Evolutionary conservation across 768 basidiomycete species (phyloP).

Genomic region (Podaxis rugospora): DNA sequence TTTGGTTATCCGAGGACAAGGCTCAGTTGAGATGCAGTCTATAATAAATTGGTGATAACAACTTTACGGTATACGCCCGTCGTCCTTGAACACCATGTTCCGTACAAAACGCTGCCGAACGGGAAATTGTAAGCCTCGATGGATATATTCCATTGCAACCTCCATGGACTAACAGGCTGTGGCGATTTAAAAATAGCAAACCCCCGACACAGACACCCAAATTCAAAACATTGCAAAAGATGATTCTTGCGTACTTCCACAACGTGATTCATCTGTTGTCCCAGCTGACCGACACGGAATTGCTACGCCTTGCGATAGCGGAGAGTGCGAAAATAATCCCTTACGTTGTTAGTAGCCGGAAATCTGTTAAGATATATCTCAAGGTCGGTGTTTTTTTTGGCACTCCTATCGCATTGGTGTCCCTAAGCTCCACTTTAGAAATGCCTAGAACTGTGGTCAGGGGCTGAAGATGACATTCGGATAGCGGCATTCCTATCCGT

Average conservation of each 20-base stretch:
- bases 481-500: constrained; percentile 86
- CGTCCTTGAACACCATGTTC: constrained; percentile 81
- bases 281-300: constrained; percentile 66
- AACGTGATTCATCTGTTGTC: constrained; percentile 78
- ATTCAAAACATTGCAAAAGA: constrained; percentile 79
- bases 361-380: constrained; percentile 79
- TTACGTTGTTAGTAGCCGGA: constrained; percentile 80
- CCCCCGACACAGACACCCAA: constrained; percentile 76
- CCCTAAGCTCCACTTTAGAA: constrained; percentile 39
- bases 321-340: constrained; percentile 91
- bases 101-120: constrained; percentile 74
- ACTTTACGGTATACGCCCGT: constrained; percentile 88
- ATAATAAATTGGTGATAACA: constrained; percentile 87
- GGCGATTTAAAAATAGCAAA: constrained; percentile 53
- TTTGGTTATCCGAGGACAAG: constrained; percentile 8
- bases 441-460: constrained; percentile 82
- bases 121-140: constrained; percentile 74
- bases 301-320: constrained; percentile 63
- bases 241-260: constrained; percentile 86
- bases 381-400: constrained; percentile 47
- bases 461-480: constrained; percentile 72
- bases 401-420: background rate
- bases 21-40: constrained; percentile 49
- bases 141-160: background rate
- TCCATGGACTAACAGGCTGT: background rate